Base-by-base conservation (phyloP, 1,284 basidiomycete genomes). In the Volvariella surrecta region DNA sequence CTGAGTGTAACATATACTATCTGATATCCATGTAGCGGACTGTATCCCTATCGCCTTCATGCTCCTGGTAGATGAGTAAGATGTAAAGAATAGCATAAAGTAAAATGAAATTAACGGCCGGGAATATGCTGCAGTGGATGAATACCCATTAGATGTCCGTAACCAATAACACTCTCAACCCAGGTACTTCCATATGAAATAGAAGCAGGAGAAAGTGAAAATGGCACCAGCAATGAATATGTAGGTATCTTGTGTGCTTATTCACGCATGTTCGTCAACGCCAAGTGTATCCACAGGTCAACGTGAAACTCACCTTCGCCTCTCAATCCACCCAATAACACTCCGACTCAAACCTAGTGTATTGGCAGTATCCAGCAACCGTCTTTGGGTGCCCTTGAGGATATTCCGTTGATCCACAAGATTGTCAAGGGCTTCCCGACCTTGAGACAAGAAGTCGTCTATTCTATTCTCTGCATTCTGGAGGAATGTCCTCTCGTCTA, bases 251-350 rank as follows among this genome's bases (percentile, higher is more conserved):
- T 94, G 91, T 32, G 83, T 89, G 59, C 90, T 93, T 57, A 16
- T 39, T 37, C 40, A 19, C 6, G 40, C 47, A 3, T 52, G 35
- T 32, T 22, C 39, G 30, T 15, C 38, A 32, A 9, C 41, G 18
- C 30, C 15, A 35, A 21, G 16, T 28, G 6, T 6, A 6, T 11
- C 42, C 32, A 45, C 24, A 40, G 42, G 42, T 19, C 38, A 21
- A 32, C 30, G 37, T 22, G 15, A 39, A 4, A 60, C 68, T 42
- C 42, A 90, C 83, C 89, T 94, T 60, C 93, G 71, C 52, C 82
- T 75, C 59, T 97, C 94, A 52, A 97, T 92, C 89, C 92, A 97
- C 2, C 87, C 81, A 60, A 97, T 96, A 18, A 94, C 92, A 59
- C 94, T 79, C 50, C 91, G 73, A 59, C 90, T 91, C 54, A 97